phyloP scores from a whole-genome alignment of 2,329 filamentous ascomycete species.

The Fusarium globosum region DNA sequence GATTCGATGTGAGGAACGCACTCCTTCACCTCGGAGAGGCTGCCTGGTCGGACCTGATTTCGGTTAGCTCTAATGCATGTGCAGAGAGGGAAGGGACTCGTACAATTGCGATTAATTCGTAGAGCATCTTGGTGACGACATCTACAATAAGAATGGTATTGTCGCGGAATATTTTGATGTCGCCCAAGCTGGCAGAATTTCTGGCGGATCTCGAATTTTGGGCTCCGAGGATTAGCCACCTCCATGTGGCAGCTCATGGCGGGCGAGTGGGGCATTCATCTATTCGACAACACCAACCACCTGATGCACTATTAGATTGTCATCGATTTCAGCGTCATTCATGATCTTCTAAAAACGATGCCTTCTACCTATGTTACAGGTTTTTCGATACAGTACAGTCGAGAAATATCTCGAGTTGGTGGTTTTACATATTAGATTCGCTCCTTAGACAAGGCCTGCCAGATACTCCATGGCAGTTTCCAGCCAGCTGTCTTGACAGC shows the following conservation, averaged over 20 bases:
- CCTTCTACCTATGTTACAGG: constrained; percentile 35
- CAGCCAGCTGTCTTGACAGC: constrained; percentile 72
- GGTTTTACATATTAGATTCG: constrained; percentile 52
- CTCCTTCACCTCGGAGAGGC: constrained; percentile 93
- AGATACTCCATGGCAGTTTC: constrained; percentile 85
- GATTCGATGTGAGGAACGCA: constrained; percentile 58
- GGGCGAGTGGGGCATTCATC: constrained; percentile 18
- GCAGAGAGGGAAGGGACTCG: constrained; percentile 51
- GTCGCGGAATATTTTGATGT: constrained; percentile 27
- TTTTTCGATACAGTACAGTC: constrained; percentile 2
- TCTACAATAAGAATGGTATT: constrained; percentile 38
- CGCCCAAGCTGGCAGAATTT: constrained; percentile 35
- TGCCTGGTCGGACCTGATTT: constrained; percentile 87
- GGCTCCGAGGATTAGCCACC: constrained; percentile 47
- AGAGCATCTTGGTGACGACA: constrained; percentile 77
- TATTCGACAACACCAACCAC: not conserved
- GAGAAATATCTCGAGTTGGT: not conserved
- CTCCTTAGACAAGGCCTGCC: constrained; percentile 62
- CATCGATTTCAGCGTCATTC: not conserved
- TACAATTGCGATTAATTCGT: constrained; percentile 97
- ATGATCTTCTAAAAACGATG: constrained; percentile 17
- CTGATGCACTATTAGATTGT: not conserved
- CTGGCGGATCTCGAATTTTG: constrained; percentile 45
- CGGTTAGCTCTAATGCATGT: constrained; percentile 10
- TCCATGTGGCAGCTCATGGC: constrained; percentile 16